Conservation (phyloP, 768 basidiomycete genomes). For the Tulasnella sp. region DNA sequence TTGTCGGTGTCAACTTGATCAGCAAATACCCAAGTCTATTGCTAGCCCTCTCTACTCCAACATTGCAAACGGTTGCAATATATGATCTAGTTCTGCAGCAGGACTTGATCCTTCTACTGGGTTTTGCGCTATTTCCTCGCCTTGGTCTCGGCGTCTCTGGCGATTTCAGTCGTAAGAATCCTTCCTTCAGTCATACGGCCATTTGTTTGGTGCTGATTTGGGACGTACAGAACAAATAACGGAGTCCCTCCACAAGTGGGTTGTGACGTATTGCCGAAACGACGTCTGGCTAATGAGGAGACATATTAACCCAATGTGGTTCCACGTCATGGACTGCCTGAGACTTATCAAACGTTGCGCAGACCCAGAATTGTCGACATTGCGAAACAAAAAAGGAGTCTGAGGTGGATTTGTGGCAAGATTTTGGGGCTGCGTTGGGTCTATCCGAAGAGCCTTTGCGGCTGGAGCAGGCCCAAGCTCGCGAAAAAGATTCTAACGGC, state of each 20-base stretch:
- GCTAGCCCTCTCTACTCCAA: background rate
- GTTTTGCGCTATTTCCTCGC: no score
- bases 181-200: no score
- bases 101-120: background rate
- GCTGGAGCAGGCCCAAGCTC: background rate
- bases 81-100: background rate
- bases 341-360: background rate
- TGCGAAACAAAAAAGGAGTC: background rate
- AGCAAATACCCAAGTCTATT: background rate
- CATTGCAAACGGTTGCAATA: background rate
- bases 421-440: background rate
- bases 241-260: background rate
- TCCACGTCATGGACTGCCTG: background rate
- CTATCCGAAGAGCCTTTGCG: background rate
- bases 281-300: background rate
- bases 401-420: background rate
- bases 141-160: no score
- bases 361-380: background rate
- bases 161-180: no score
- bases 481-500: background rate
- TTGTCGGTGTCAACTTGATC: background rate
- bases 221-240: background rate
- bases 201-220: no score
- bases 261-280: background rate
- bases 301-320: background rate